phyloP scores from a whole-genome alignment of 495 filamentous ascomycete genomes.

The Penicillium ucsense region DNA sequence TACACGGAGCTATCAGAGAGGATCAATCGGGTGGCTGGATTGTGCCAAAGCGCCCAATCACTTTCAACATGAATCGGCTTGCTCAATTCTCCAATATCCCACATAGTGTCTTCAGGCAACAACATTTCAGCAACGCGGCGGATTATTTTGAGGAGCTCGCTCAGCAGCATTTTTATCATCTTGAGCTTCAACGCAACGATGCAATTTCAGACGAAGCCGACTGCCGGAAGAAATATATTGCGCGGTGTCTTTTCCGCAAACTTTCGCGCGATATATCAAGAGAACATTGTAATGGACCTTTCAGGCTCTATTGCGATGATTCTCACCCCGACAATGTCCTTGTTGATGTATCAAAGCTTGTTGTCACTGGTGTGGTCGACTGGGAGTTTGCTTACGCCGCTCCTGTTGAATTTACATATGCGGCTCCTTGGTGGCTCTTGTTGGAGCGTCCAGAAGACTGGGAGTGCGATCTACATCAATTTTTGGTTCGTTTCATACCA shows the following conservation, averaged over 20 bases:
- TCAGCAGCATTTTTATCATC: conserved; percentile 34
- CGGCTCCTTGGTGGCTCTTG: conserved; percentile 17
- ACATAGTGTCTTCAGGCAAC: conserved; percentile 4
- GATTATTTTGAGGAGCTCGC: conserved; percentile 37
- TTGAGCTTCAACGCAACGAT: conserved; percentile 36
- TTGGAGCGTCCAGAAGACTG: conserved; percentile 14
- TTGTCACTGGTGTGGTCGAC: conserved; percentile 11
- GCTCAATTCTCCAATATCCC: conserved; percentile 16
- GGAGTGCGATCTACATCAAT: conserved; percentile 16
- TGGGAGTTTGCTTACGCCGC: conserved; percentile 20
- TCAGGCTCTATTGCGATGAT: conserved; percentile 28
- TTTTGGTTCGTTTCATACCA: conserved; percentile 8
- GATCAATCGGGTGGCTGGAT: conserved; percentile 5
- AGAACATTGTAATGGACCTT: conserved; percentile 13
- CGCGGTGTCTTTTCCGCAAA: conserved; percentile 28
- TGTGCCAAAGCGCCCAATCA: conserved; percentile 17
- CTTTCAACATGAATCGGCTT: conserved; percentile 24
- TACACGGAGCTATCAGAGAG: conserved; percentile 24
- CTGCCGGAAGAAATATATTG: conserved; percentile 35
- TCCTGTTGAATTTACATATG: conserved; percentile 13
- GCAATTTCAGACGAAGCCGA: conserved; percentile 26
- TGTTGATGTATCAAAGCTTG: conserved; percentile 10
- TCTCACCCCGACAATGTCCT: conserved; percentile 25
- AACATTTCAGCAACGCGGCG: conserved; percentile 18
- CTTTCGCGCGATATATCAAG: conserved; percentile 6